These are phyloP conservation scores for Tephrocybe sp. DNA, from an alignment of 768 basidiomycete genomes.

Conservation along the genomic window DNA sequence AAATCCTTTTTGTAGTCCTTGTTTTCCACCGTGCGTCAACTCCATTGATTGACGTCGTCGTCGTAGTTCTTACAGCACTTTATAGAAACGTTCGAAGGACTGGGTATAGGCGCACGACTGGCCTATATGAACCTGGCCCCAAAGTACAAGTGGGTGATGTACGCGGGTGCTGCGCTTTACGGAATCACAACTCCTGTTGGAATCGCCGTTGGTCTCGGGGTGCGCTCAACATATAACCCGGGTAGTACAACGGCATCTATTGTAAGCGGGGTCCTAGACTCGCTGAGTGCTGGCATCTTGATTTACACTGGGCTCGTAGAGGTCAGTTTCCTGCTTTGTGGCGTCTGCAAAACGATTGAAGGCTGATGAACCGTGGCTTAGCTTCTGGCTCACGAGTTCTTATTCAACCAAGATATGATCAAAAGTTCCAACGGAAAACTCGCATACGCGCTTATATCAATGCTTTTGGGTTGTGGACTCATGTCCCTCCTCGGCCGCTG, in stretches of 20 bases:
- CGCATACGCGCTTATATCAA: constrained; percentile 65
- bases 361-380: constrained; percentile 21
- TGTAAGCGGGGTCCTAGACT: constrained; percentile 82
- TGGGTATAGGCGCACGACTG: constrained; percentile 72
- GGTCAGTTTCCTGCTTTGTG: too few species aligned
- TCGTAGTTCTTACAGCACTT: neutral
- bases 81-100: constrained; percentile 88
- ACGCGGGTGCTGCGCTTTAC: constrained; percentile 60
- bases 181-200: constrained; percentile 84
- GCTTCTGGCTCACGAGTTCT: constrained; percentile 91
- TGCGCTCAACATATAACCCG: constrained; percentile 79
- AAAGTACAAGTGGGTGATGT: constrained; percentile 54
- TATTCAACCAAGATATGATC: constrained; percentile 85
- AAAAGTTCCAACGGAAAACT: constrained; percentile 53
- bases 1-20: constrained; percentile 83
- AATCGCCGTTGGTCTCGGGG: constrained; percentile 79
- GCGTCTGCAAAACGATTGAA: too few species aligned
- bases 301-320: constrained; percentile 58
- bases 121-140: constrained; percentile 67
- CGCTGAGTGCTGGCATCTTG: constrained; percentile 83
- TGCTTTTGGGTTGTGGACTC: constrained; percentile 78
- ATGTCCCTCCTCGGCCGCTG: constrained; percentile 90
- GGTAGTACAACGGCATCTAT: constrained; percentile 71
- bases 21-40: constrained; percentile 81
- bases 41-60: too few species aligned